Evolutionary conservation across 2,329 filamentous ascomycete genomes (phyloP).

Genomic region (Cladophialophora immunda): DNA sequence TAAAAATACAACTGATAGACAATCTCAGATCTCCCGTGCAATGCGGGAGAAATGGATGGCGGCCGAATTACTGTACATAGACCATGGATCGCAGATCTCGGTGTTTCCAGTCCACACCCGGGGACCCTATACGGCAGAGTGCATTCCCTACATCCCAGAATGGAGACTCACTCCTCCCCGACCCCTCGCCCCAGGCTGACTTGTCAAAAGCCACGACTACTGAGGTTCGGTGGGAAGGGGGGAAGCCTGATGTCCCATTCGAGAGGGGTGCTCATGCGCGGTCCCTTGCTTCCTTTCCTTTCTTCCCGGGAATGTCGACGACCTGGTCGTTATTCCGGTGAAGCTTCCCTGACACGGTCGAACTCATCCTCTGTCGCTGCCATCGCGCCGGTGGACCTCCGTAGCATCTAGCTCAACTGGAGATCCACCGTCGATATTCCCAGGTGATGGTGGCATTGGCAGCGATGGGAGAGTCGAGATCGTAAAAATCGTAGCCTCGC

Average conservation of each 20-base stretch:
- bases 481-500: constrained; percentile 21
- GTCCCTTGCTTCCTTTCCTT: constrained; percentile 8
- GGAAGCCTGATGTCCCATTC: not conserved
- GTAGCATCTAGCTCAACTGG: constrained; percentile 27
- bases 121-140: not conserved
- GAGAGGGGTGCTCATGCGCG: constrained; percentile 1
- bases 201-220: constrained; percentile 27
- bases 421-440: not conserved
- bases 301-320: not conserved
- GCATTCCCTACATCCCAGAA: not conserved
- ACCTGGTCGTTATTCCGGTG: not conserved
- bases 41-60: not conserved
- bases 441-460: not conserved
- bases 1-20: not conserved
- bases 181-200: constrained; percentile 21
- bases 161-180: not conserved
- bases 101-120: not conserved
- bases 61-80: not conserved
- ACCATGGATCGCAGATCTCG: not conserved
- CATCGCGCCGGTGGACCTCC: constrained; percentile 4
- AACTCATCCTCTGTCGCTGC: constrained; percentile 5
- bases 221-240: constrained; percentile 7
- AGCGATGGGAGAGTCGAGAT: not conserved
- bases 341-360: not conserved
- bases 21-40: not conserved